These are phyloP conservation scores for Pulveroboletus sp. DNA, from an alignment of 768 basidiomycete species.

Conservation along the genomic window DNA sequence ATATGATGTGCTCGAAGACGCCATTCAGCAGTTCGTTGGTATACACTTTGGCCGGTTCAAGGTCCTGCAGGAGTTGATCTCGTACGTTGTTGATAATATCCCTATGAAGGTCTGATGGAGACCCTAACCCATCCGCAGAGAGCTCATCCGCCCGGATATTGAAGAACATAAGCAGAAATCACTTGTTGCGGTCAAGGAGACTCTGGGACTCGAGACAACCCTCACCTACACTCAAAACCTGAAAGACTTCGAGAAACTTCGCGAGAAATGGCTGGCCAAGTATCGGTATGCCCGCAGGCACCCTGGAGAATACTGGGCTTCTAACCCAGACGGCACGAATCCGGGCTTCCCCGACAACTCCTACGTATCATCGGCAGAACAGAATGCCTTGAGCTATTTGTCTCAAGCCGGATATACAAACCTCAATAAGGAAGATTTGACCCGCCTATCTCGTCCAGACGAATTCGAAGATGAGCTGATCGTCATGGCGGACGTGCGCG, in stretches of 20 bases:
- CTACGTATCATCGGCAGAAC: not conserved
- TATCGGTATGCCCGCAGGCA: constrained; percentile 18
- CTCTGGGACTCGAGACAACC: constrained; percentile 35
- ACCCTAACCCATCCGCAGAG: constrained; percentile 17
- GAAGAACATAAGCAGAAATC: constrained; percentile 25
- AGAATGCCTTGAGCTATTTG: constrained; percentile 23
- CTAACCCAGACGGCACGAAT: not conserved
- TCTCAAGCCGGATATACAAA: constrained; percentile 27
- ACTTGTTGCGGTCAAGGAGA: constrained; percentile 25
- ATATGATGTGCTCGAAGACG: constrained; percentile 27
- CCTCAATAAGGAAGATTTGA: constrained; percentile 23
- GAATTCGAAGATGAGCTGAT: constrained; percentile 39
- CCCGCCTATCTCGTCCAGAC: constrained; percentile 23
- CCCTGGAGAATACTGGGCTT: not conserved
- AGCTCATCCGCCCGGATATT: constrained; percentile 25
- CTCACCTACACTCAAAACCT: constrained; percentile 38
- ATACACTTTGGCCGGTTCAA: constrained; percentile 40
- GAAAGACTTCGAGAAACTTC: constrained; percentile 18
- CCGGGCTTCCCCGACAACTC: no score
- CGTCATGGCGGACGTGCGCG: constrained; percentile 52
- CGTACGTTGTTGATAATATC: constrained; percentile 24
- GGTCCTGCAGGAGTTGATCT: constrained; percentile 31
- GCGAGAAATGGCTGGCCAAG: constrained; percentile 21
- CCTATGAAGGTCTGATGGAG: not conserved
- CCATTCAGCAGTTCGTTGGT: constrained; percentile 27